Base-by-base conservation (phyloP, 306 rosid genomes). In the Vicia villosa region DNA sequence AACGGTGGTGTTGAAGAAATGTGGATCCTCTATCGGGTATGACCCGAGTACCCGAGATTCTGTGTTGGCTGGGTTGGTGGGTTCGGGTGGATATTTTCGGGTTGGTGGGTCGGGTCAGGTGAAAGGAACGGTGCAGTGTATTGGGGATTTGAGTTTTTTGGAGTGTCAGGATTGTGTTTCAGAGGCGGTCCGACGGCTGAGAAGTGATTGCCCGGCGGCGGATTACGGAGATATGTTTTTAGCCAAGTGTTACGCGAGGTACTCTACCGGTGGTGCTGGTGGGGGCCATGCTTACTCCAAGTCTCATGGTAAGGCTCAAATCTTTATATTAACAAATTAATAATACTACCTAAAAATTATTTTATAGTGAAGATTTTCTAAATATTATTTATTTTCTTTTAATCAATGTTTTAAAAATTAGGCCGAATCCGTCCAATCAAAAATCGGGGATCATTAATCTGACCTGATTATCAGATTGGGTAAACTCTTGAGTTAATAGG, bases 161-260 rank as follows among this genome's bases (percentile, higher is more conserved):
- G 85, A 83, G 85, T 91, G 97, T 54, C 91, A 85, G 74, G 97
- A 89, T 75, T 91, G 96, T 19, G 55, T 87, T 0, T 57, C 72
- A 5, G 88, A 87, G 19, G 96, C 97, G 1, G 79, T 91, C 77
- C 72, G 63, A 77, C 88, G 84, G 82, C 46, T 91, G 73, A 89
- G 78, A 19, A 85, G 66, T 34, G 96, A 91, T 9, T 91, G 96
- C 41, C 89, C 86, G 0, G 79, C 79, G 0, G 89, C 85, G 0
- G 86, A 70, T 37, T 80, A 56, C 17, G 97, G 96, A 6, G 97
- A 91, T 14, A 78, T 91, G 88, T 91, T 87, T 71, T 49, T 91
- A 75, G 91, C 62, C 8, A 91, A 87, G 86, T 91, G 97, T 40
- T 91, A 91, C 16, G 91, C 85, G 0, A 78, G 89, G 77, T 91